Evolutionary conservation across 805 yeast species (phyloP).

Genomic region (Clavispora asparagi): DNA sequence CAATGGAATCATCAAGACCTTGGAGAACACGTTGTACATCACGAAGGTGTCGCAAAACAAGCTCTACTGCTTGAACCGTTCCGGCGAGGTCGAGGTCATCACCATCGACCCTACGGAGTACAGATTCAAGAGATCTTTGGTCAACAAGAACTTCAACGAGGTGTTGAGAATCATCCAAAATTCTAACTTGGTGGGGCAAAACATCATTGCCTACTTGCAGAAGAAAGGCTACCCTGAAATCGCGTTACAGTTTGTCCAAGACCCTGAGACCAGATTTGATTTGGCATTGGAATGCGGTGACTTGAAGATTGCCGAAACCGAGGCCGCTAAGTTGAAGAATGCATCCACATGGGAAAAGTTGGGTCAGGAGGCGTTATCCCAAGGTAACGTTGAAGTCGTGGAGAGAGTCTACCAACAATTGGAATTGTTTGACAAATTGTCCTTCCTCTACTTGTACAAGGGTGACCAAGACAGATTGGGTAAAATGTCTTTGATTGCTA

Average conservation of each 20-base stretch:
- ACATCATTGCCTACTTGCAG: constrained; percentile 90
- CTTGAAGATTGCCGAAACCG: constrained; percentile 77
- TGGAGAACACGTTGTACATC: constrained; percentile 83
- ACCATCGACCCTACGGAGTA: constrained; percentile 94
- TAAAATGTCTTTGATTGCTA: constrained; percentile 88
- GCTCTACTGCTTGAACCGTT: constrained; percentile 79
- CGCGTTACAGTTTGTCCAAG: constrained; percentile 95
- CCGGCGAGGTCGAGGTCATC: constrained; percentile 74
- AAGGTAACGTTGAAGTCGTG: constrained; percentile 81
- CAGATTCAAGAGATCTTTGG: constrained; percentile 89
- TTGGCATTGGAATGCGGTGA: constrained; percentile 93
- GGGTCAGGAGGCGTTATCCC: constrained; percentile 80
- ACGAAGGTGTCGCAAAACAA: constrained; percentile 63
- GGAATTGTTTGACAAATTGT: constrained; percentile 79
- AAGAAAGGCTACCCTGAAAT: constrained; percentile 96
- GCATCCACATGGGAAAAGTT: constrained; percentile 72
- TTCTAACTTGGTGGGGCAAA: constrained; percentile 94
- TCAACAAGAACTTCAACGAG: constrained; percentile 85
- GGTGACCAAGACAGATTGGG: constrained; percentile 74
- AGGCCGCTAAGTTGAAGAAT: constrained; percentile 74
- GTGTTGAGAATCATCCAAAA: constrained; percentile 82
- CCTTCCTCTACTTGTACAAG: constrained; percentile 79
- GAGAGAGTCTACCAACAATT: constrained; percentile 88
- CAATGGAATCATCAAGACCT: constrained; percentile 87
- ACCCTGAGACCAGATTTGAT: constrained; percentile 93